A percentile compares a stretch with the other conserved stretches of the same genome.
phyloP scores from a whole-genome alignment of 2,329 filamentous ascomycete genomes.

The Bipolaris victoriae region DNA sequence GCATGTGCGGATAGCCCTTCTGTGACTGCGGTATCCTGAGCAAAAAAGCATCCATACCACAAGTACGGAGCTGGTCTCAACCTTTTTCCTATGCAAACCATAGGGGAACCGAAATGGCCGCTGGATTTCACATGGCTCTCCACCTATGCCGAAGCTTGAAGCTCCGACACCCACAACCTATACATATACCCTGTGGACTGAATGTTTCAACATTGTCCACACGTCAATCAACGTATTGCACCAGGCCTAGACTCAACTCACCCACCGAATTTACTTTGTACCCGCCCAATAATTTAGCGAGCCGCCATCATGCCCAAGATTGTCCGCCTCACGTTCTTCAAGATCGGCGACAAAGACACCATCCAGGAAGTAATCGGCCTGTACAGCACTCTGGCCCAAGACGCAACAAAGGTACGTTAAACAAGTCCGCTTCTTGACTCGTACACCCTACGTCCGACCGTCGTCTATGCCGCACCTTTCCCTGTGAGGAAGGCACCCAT shows the following conservation, averaged over 20 bases:
- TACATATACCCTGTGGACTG: constrained; percentile 3
- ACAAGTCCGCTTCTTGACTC: constrained; percentile 10
- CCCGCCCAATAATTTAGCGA: constrained; percentile 5
- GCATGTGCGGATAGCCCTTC: constrained; percentile 5
- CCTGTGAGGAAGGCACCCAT: constrained; percentile 6
- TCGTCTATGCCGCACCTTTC: background rate
- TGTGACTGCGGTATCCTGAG: constrained; percentile 1
- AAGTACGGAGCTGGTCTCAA: background rate
- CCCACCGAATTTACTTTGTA: background rate
- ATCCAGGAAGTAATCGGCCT: constrained; percentile 40
- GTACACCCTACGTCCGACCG: background rate
- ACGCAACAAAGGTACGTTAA: constrained; percentile 45
- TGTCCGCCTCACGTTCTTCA: constrained; percentile 48
- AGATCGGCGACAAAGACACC: constrained; percentile 38
- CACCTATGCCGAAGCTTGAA: constrained; percentile 25
- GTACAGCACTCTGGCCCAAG: constrained; percentile 42
- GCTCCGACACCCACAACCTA: constrained; percentile 5
- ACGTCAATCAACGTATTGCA: background rate
- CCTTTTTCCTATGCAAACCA: background rate
- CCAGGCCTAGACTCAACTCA: background rate
- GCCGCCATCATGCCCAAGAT: constrained; percentile 40
- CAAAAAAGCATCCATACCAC: constrained; percentile 7
- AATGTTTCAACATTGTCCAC: background rate
- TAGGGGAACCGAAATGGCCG: constrained; percentile 29
- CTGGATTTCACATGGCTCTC: constrained; percentile 31